These are phyloP conservation scores for Phytophthora idaei DNA, from an alignment of 352 stramenopile species.

Conservation along the genomic window DNA sequence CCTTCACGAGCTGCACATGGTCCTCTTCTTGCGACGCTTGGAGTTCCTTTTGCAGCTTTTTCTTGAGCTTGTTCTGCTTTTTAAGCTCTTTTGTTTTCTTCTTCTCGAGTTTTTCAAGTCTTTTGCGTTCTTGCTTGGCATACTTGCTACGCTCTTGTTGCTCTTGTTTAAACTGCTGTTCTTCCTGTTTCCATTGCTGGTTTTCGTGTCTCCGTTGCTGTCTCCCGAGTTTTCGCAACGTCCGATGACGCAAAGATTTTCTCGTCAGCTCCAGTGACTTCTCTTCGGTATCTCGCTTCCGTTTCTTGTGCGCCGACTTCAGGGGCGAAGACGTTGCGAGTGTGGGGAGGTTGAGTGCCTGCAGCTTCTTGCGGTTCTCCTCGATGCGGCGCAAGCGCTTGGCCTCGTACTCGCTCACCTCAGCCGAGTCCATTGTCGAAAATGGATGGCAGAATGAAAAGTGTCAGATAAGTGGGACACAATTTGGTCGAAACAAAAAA, in stretches of 20 bases:
- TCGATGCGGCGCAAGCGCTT: conserved; percentile 65
- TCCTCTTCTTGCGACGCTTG: not conserved
- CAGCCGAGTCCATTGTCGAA: not conserved
- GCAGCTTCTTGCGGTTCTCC: conserved; percentile 54
- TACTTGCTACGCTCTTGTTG: not conserved
- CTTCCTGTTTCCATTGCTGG: conserved; percentile 2
- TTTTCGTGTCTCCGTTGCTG: conserved; percentile 3
- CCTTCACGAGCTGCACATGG: not conserved
- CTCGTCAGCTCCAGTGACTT: conserved; percentile 16
- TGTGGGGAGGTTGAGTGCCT: conserved; percentile 39
- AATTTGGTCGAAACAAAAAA: too few species aligned
- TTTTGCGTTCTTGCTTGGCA: conserved; percentile 4
- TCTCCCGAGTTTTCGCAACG: conserved; percentile 9
- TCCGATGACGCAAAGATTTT: conserved; percentile 19
- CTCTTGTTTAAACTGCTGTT: conserved; percentile 6
- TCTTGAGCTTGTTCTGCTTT: conserved; percentile 14
- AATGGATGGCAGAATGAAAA: conserved; percentile 28
- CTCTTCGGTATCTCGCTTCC: conserved; percentile 17
- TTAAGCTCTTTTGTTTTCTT: conserved; percentile 4
- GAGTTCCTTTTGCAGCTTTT: conserved; percentile 6
- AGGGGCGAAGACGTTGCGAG: not conserved
- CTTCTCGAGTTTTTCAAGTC: conserved; percentile 10
- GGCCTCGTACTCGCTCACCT: conserved; percentile 61
- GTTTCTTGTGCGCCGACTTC: not conserved
- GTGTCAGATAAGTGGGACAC: not conserved